Evolutionary conservation across 768 basidiomycete species (phyloP).

Genomic region (Rickenella mellea): DNA sequence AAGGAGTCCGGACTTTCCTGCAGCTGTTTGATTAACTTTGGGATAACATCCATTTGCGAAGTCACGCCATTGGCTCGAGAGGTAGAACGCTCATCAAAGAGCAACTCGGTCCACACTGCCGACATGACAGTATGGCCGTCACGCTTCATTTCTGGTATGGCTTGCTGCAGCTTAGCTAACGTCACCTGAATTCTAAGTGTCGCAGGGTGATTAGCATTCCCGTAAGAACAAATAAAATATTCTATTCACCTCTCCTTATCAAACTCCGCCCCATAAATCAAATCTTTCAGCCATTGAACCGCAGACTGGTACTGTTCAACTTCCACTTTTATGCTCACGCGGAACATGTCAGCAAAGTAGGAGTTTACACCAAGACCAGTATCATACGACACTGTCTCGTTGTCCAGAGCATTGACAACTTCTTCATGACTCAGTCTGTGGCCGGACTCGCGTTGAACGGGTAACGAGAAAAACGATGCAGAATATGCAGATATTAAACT

Average conservation of each 20-base stretch:
- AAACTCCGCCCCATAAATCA: conserved; percentile 69
- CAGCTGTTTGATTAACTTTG: conserved; percentile 59
- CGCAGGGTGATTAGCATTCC: conserved; percentile 8
- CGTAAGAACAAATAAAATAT: not conserved
- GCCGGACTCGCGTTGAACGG: conserved; percentile 63
- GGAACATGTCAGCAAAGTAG: conserved; percentile 65
- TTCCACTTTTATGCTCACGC: conserved; percentile 81
- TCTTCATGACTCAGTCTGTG: conserved; percentile 73
- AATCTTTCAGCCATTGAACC: conserved; percentile 77
- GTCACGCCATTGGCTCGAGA: conserved; percentile 60
- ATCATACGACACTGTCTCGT: conserved; percentile 86
- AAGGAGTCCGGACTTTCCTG: conserved; percentile 66
- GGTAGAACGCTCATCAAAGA: conserved; percentile 64
- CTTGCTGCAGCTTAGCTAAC: conserved; percentile 82
- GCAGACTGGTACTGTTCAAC: conserved; percentile 68
- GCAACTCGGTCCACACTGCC: conserved; percentile 56
- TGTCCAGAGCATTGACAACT: conserved; percentile 82
- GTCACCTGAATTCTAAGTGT: conserved; percentile 63
- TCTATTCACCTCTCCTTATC: conserved; percentile 60
- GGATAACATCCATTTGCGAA: conserved; percentile 70
- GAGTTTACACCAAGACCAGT: conserved; percentile 53
- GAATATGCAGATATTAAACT: conserved; percentile 77
- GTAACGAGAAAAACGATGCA: conserved; percentile 81
- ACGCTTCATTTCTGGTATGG: conserved; percentile 84
- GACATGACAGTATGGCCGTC: conserved; percentile 74